phyloP scores from a whole-genome alignment of 139 green algal species.

The Pycnococcus provasolii region DNA sequence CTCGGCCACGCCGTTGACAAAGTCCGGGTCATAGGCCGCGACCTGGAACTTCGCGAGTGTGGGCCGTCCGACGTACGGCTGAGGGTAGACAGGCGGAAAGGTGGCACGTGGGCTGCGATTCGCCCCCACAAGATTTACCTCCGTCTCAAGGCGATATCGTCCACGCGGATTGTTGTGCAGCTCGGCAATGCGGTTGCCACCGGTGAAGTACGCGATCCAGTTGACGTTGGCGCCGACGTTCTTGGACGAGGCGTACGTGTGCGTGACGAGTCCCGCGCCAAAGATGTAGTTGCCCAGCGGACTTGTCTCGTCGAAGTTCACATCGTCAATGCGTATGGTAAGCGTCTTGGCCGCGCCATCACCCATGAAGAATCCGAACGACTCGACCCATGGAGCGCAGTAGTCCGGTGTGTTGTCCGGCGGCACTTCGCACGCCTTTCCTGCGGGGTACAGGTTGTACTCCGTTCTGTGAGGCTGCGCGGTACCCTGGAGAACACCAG shows the following conservation, averaged over 20 bases:
- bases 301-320: slow-evolving; percentile 1
- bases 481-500: no score
- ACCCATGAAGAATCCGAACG: slow-evolving; percentile 29
- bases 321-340: not conserved
- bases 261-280: slow-evolving; percentile 8
- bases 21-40: slow-evolving; percentile 22
- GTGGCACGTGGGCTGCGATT: slow-evolving; percentile 22
- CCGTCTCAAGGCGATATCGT: slow-evolving; percentile 21
- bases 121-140: slow-evolving; percentile 7
- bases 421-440: no score
- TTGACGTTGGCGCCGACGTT: not conserved
- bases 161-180: slow-evolving; percentile 30
- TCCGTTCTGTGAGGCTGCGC: no score
- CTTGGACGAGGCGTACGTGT: no score
- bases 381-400: slow-evolving; percentile 22
- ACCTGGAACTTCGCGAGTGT: slow-evolving; percentile 13
- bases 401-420: no score
- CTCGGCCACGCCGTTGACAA: not conserved
- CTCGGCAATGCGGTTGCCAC: slow-evolving; percentile 24
- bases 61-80: slow-evolving; percentile 8
- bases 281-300: slow-evolving; percentile 17
- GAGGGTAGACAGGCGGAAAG: slow-evolving; percentile 18
- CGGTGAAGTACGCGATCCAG: slow-evolving; percentile 30
- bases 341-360: slow-evolving; percentile 3
- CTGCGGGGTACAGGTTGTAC: no score